These are phyloP conservation scores for Bjerkandera adusta DNA, from an alignment of 1,284 basidiomycete genomes.

Conservation along the genomic window DNA sequence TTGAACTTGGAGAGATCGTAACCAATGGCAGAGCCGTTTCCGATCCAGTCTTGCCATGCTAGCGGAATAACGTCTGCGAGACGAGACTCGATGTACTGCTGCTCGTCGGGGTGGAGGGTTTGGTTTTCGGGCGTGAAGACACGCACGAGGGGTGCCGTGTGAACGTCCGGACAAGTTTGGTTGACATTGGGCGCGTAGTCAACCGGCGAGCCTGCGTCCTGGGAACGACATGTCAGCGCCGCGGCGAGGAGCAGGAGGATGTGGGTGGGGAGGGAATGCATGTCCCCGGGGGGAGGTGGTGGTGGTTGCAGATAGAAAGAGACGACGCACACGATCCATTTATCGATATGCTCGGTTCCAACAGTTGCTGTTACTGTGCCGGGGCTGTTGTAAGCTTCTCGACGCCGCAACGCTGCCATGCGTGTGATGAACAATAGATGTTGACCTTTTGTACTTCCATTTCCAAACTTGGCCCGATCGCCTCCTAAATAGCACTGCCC, in stretches of 20 bases:
- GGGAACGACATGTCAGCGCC: conserved; percentile 4
- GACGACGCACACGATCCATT: no score
- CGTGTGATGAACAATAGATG: no score
- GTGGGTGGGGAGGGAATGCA: conserved; percentile 3
- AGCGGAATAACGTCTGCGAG: conserved; percentile 37
- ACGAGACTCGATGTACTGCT: conserved; percentile 43
- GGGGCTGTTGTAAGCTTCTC: no score
- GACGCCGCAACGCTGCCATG: no score
- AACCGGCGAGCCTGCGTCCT: conserved; percentile 8
- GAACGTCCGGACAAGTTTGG: conserved; percentile 47
- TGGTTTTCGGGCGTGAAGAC: conserved; percentile 50
- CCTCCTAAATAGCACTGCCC: no score
- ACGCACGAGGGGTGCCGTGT: conserved; percentile 47
- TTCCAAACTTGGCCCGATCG: no score
- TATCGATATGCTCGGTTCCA: no score
- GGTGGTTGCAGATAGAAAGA: no score
- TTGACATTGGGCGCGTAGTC: conserved; percentile 48
- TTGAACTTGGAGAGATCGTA: conserved; percentile 45
- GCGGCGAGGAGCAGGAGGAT: conserved; percentile 7
- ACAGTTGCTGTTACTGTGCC: no score
- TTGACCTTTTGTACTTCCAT: no score
- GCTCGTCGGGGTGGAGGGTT: conserved; percentile 47
- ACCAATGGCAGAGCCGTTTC: conserved; percentile 48
- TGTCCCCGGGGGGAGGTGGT: background rate
- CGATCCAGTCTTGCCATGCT: conserved; percentile 61